Base-by-base conservation (phyloP, 78 protist species). In the Speleostelium caveatum region DNA sequence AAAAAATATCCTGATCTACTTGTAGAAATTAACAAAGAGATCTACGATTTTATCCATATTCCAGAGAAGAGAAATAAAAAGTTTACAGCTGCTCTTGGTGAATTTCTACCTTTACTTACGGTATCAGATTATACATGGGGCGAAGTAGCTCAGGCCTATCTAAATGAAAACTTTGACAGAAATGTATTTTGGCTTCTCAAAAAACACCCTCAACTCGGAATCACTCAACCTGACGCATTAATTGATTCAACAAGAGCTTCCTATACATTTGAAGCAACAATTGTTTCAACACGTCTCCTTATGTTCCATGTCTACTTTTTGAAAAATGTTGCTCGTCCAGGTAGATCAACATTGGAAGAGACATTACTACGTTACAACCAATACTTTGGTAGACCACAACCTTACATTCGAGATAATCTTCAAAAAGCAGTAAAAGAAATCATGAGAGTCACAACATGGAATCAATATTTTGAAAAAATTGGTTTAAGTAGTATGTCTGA, bases 251-350 rank as follows among this genome's bases (percentile, higher is more conserved):
- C 32, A 22, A 39, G 95, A 36, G 60, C 86, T 7, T 8, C 19
- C 14, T 33, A 33, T 12, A 78, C 93, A 6, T 55, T 93, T 30
- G 85, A 93, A 26, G 49, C 67, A 4, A 59, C 87, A 0, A 22
- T 7, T 12, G 96, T 93, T 14, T 77, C 90, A 14, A 78, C 68
- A 21, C 41, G 86, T 33, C 83, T 93, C 4, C 24, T 87, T 36
- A 30, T 87, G 75, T 93, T 93, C 72, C 96, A 93, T 60, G 96
- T 77, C 59, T 77, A 65, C 22, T 93, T 93, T 36, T 32, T 93
- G 22, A 53, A 78, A 55, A 67, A 89, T 73, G 39, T 92, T 0
- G 75, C 74, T 21, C 38, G 86, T 12, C 92, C 92, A 3, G 68
- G 56, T 32, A 76, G 86, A 22, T 24, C 67, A 28, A 55, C 56